Conservation (phyloP, 75 land plant species). For the Adiantum capillusveneris region DNA sequence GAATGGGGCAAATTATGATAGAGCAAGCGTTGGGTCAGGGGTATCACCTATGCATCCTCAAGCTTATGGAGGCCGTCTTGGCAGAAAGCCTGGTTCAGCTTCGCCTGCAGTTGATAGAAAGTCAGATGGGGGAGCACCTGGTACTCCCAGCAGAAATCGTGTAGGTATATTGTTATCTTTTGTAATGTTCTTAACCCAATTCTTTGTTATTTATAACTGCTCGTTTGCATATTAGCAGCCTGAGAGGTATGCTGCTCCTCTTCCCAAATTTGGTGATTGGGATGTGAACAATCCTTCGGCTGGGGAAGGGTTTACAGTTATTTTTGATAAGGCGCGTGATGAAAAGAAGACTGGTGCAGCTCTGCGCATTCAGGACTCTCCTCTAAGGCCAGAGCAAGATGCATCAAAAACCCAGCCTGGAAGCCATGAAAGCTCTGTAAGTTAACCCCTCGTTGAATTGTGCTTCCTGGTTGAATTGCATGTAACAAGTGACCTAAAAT, state of each 20-base stretch:
- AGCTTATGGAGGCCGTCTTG: neutral
- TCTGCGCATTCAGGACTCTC: slow-evolving; percentile 9
- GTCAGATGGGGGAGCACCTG: slow-evolving; percentile 6
- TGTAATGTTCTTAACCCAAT: too few relatives aligned
- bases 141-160: slow-evolving; percentile 9
- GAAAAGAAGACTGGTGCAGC: slow-evolving; percentile 47
- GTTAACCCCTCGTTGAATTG: neutral
- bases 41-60: slow-evolving; percentile 1
- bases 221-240: neutral
- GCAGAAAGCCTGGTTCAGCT: slow-evolving; percentile 6
- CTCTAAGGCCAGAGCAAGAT: neutral
- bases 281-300: slow-evolving; percentile 52
- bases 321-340: slow-evolving; percentile 58
- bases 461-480: neutral
- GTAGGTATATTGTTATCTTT: neutral
- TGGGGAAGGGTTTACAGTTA: slow-evolving; percentile 55
- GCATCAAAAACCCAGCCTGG: neutral
- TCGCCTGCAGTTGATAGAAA: slow-evolving; percentile 9
- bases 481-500: neutral
- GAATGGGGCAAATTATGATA: neutral
- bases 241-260: slow-evolving; percentile 12
- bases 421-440: neutral
- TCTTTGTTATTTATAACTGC: neutral
- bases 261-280: slow-evolving; percentile 60
- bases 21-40: neutral